A percentile compares a stretch with the other conserved stretches of the same genome.
Evolutionary conservation across 495 filamentous ascomycete genomes (phyloP).

Genomic region (Cercophora scortea): DNA sequence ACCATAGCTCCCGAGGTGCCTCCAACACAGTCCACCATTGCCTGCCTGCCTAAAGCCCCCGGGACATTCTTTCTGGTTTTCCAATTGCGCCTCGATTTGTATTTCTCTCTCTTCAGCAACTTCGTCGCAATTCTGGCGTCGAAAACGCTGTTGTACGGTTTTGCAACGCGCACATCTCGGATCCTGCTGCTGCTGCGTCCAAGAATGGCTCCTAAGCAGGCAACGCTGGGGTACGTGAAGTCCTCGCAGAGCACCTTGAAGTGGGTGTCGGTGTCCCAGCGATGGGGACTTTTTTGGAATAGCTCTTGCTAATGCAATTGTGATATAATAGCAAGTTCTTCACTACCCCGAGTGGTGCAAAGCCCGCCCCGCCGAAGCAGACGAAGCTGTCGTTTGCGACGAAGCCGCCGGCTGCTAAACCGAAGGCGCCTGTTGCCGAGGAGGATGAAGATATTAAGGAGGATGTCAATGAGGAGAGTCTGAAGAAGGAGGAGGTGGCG

Average conservation of each 20-base stretch:
- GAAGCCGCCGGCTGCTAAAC: constrained; percentile 26
- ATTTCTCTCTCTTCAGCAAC: background rate
- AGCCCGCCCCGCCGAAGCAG: constrained; percentile 56
- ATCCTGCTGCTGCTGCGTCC: background rate
- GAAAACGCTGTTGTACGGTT: background rate
- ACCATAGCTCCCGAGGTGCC: too few species aligned
- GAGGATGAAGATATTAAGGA: constrained; percentile 16
- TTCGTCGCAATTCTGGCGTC: background rate
- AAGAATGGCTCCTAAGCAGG: constrained; percentile 53
- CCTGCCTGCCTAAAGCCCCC: too few species aligned
- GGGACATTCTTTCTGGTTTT: background rate
- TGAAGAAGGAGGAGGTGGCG: constrained; percentile 18
- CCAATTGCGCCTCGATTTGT: too few species aligned
- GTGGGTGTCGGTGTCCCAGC: constrained; percentile 54
- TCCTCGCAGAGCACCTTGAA: constrained; percentile 71
- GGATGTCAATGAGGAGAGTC: constrained; percentile 16
- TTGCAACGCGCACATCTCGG: background rate
- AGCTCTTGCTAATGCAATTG: background rate
- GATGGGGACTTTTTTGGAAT: constrained; percentile 1
- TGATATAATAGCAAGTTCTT: constrained; percentile 57
- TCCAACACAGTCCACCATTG: too few species aligned
- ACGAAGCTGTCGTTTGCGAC: constrained; percentile 63
- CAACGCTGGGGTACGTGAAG: constrained; percentile 88
- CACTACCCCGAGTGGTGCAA: constrained; percentile 44
- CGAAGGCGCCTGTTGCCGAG: constrained; percentile 9